Evolutionary conservation across 169 alveolate genomes (phyloP).

Genomic region (Cryptosporidium ubiquitum): DNA sequence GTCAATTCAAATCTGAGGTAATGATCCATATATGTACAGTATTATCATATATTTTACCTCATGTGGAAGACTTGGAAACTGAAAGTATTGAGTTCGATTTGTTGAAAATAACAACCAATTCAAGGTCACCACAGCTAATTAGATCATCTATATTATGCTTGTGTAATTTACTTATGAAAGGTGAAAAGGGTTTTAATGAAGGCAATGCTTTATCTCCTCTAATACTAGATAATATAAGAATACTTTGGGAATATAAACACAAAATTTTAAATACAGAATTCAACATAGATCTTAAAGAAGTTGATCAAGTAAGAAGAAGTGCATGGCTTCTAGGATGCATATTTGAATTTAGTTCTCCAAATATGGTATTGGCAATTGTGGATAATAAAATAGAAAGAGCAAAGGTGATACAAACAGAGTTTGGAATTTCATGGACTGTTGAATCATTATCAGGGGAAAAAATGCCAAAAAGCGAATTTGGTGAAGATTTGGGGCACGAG

Average conservation of each 20-base stretch:
- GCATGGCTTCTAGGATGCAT: slow-evolving; percentile 70
- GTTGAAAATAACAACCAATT: slow-evolving; percentile 28
- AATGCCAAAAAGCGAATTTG: neutral
- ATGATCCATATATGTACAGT: slow-evolving; percentile 49
- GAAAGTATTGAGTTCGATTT: slow-evolving; percentile 33
- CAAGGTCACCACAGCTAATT: slow-evolving; percentile 69
- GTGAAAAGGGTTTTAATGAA: slow-evolving; percentile 6
- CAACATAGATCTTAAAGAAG: neutral
- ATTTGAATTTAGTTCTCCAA: slow-evolving; percentile 51
- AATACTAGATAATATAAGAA: slow-evolving; percentile 28
- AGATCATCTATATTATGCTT: slow-evolving; percentile 59
- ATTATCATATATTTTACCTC: slow-evolving; percentile 44
- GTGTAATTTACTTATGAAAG: neutral
- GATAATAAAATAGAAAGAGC: slow-evolving; percentile 29
- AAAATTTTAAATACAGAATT: neutral
- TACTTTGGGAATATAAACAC: slow-evolving; percentile 40
- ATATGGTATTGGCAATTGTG: slow-evolving; percentile 14
- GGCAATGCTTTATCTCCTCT: slow-evolving; percentile 1
- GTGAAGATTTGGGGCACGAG: slow-evolving; percentile 5
- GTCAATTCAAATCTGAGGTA: slow-evolving; percentile 20
- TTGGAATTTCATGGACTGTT: slow-evolving; percentile 53
- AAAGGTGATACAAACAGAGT: slow-evolving; percentile 21
- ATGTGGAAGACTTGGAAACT: slow-evolving; percentile 1
- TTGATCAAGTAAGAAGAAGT: slow-evolving; percentile 55
- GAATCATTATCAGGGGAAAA: neutral